A percentile compares a stretch with the other conserved stretches of the same genome.
Conservation (phyloP, 345 rosid genomes). For the Barbarea vulgaris region DNA sequence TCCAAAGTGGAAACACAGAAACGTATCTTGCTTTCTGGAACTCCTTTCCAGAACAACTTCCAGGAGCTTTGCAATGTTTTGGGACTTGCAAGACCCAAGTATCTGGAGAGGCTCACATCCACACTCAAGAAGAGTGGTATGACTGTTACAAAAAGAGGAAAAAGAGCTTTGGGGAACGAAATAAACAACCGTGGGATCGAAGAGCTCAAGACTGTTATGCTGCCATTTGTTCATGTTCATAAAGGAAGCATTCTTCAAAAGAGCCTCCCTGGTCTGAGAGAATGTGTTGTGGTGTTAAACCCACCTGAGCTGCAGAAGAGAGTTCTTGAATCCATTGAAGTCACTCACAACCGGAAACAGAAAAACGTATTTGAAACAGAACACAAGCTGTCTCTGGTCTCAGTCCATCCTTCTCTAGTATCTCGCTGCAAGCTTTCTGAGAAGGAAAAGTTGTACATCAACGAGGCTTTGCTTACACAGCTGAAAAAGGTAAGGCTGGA, state of each 20-base stretch:
- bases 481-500: constrained; percentile 37
- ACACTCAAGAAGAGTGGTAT: constrained; percentile 41
- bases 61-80: constrained; percentile 55
- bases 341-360: constrained; percentile 24
- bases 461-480: constrained; percentile 33
- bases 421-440: constrained; percentile 36
- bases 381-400: constrained; percentile 48
- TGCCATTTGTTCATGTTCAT: constrained; percentile 78
- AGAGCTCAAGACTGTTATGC: constrained; percentile 39
- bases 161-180: neutral
- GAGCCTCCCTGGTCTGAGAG: constrained; percentile 67
- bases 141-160: constrained; percentile 35
- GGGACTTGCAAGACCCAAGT: constrained; percentile 42
- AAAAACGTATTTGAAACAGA: constrained; percentile 40
- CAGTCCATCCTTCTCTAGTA: constrained; percentile 69
- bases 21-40: constrained; percentile 77
- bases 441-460: constrained; percentile 13
- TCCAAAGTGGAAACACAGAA: constrained; percentile 55
- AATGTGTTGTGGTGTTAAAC: constrained; percentile 42
- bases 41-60: constrained; percentile 87
- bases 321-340: constrained; percentile 37
- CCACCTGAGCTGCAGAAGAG: constrained; percentile 44
- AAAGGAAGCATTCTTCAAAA: constrained; percentile 70
- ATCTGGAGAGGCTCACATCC: constrained; percentile 31
- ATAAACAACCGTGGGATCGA: constrained; percentile 38